Evolutionary conservation across 192 early-diverging fungal genomes (phyloP).

Genomic region (Coemansia sp.): DNA sequence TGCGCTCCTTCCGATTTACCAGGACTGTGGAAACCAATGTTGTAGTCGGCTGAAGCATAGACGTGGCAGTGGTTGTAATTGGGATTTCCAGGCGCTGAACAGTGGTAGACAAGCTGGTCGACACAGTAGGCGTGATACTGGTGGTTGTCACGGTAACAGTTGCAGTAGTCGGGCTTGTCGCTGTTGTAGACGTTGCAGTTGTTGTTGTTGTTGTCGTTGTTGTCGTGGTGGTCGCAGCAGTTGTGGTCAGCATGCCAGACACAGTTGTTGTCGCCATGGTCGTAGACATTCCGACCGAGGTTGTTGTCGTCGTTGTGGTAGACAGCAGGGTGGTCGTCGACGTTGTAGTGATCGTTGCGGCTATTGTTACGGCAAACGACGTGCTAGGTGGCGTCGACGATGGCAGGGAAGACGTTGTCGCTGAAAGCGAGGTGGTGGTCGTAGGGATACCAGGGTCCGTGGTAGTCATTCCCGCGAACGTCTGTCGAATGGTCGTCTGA

Average conservation of each 20-base stretch:
- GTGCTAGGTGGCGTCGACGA: neutral
- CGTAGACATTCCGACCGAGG: neutral
- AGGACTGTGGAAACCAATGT: neutral
- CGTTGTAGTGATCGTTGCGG: neutral
- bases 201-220: slow-evolving; percentile 14
- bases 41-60: neutral
- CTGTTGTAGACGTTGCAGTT: slow-evolving; percentile 12
- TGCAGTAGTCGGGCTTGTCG: slow-evolving; percentile 4
- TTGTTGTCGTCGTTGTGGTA: slow-evolving; percentile 3
- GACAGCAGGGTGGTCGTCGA: neutral
- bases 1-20: neutral
- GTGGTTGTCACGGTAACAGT: slow-evolving; percentile 9
- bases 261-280: neutral
- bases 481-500: slow-evolving; percentile 1
- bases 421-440: neutral
- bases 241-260: neutral
- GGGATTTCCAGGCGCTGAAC: neutral
- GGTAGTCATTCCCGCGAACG: neutral
- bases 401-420: neutral
- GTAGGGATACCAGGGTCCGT: neutral
- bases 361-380: neutral
- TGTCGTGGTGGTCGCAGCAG: neutral
- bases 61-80: neutral
- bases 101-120: neutral
- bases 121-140: neutral